Evolutionary conservation across 257 asterid species (phyloP), one percentile per base, ranked within the genome.

Genomic region (Nicotiana tomentosiformis): DNA sequence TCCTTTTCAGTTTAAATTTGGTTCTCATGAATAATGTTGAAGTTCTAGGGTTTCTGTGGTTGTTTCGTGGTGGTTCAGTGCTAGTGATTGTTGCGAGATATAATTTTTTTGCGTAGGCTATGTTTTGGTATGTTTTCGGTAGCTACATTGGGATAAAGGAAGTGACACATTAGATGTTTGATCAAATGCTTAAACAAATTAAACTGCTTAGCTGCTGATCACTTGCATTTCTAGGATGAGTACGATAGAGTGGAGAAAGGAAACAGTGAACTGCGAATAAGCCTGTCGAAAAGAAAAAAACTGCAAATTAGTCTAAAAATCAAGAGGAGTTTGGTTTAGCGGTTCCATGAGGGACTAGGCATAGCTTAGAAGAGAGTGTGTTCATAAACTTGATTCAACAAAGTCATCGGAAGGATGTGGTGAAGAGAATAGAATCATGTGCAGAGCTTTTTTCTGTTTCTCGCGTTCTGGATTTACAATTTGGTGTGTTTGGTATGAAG

Each of bases 111-210:
- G 46, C 6, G 18, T 17, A 15, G 26, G 2, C 9, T 69, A 1
- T 10, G 39, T 20, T 1, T 80, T 4, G 15, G 14, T 80, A 3
- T 14, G 20, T 30, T 78, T 78, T 11, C 11, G 2, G 32, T 0
- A 49, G n/a, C 18, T 81, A 58, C 55, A 81, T 43, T 66, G 78
- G 20, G 66, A 18, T 32, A 5, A 58, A 30, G 61, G 83, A 5
- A 66, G 65, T 46, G 51, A 30, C 53, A 30, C 65, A 77, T 81
- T 79, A 84, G 64, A 84, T 81, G 84, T 81, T 86, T 68, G 87
- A 83, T 88, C 81, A 84, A 80, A 64, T 77, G 88, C 66, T 80
- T 84, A 67, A 78, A 66, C 17, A 57, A 84, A 55, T 78, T 62
- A 23, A 18, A 64, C 77, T 53, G 20, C 62, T 81, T 74, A 20